Percentiles rank a stretch among this genome's conserved stretches.
phyloP scores from a whole-genome alignment of 169 alveolate genomes.

The Cryptosporidium viatorum region DNA sequence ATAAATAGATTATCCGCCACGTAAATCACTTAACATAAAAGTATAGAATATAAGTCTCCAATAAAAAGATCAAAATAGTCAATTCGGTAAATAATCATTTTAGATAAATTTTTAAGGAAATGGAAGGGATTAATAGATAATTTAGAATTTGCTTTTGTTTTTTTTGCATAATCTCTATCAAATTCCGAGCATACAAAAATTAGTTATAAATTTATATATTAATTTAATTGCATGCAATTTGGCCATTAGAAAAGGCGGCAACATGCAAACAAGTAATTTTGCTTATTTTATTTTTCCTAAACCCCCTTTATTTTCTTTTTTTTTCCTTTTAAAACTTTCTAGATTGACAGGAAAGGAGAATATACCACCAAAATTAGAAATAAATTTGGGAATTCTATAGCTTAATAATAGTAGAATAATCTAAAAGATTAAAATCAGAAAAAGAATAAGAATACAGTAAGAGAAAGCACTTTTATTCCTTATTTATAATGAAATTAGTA shows the following conservation, averaged over 20 bases:
- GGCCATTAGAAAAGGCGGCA: conserved; percentile 29
- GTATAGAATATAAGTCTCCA: background rate
- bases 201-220: background rate
- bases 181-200: background rate
- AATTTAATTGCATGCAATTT: background rate
- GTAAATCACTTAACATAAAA: background rate
- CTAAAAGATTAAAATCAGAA: background rate
- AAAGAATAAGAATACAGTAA: background rate
- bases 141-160: background rate
- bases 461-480: background rate
- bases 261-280: conserved; percentile 30
- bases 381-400: background rate
- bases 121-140: background rate
- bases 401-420: background rate
- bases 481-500: background rate
- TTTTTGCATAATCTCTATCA: background rate
- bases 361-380: background rate
- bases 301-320: background rate
- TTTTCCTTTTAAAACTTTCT: conserved; percentile 1
- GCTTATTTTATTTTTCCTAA: background rate
- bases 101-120: background rate
- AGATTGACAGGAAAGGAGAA: background rate
- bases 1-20: conserved; percentile 21
- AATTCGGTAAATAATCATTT: background rate
- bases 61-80: conserved; percentile 28